Evolutionary conservation across 1,284 basidiomycete species (phyloP).

Genomic region (Marasmius fiardii): DNA sequence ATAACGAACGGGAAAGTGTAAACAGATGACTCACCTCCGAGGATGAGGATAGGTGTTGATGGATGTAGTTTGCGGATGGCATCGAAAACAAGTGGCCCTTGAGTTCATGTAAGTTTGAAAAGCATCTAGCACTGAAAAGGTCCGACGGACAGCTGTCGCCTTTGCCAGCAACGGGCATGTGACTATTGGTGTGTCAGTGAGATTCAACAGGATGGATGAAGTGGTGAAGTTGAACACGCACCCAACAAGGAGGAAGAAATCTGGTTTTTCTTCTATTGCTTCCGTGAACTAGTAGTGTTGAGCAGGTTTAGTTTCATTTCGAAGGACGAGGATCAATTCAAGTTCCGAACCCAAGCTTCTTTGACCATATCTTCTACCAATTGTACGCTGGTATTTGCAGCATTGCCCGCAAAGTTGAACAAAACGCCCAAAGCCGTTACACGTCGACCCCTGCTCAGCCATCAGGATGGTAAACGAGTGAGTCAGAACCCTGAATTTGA

Average conservation of each 20-base stretch:
- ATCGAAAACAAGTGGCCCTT: constrained; percentile 69
- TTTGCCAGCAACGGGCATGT: constrained; percentile 68
- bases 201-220: constrained; percentile 3
- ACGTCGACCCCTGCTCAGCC: constrained; percentile 49
- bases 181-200: constrained; percentile 35
- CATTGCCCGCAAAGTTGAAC: constrained; percentile 68
- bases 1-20: background rate
- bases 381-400: constrained; percentile 71
- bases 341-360: constrained; percentile 56
- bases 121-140: no score
- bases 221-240: constrained; percentile 28
- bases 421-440: constrained; percentile 84
- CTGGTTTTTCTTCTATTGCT: constrained; percentile 77
- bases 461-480: constrained; percentile 5
- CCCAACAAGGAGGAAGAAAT: constrained; percentile 76
- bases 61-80: constrained; percentile 76
- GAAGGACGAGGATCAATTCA: background rate
- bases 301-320: background rate
- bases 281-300: constrained; percentile 62
- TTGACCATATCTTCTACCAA: constrained; percentile 71
- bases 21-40: constrained; percentile 54
- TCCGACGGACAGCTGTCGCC: constrained; percentile 53
- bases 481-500: background rate
- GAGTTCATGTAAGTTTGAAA: constrained; percentile 17
- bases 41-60: constrained; percentile 72